A percentile compares a stretch with the other conserved stretches of the same genome.
Conservation (phyloP, 2,329 filamentous ascomycete genomes). For the Fusarium sp. region DNA sequence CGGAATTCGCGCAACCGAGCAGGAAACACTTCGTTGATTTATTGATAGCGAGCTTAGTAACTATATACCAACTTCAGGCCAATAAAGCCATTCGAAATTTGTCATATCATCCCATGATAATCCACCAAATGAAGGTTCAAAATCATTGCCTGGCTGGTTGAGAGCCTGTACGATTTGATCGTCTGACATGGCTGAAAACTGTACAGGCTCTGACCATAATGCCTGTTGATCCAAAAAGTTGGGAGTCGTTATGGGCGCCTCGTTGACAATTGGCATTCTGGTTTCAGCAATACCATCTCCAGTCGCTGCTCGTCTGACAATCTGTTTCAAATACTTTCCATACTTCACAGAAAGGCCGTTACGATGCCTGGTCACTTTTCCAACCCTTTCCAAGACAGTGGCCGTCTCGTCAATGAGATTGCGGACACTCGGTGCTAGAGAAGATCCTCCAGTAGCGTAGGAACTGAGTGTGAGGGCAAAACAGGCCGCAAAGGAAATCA, state of each 20-base stretch:
- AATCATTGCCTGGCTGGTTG: conserved; percentile 72
- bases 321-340: conserved; percentile 62
- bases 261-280: conserved; percentile 29
- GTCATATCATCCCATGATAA: conserved; percentile 72
- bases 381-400: conserved; percentile 77
- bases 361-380: conserved; percentile 74
- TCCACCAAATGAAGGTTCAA: conserved; percentile 69
- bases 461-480: conserved; percentile 77
- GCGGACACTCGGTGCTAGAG: conserved; percentile 73
- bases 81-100: conserved; percentile 71
- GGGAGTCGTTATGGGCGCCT: conserved; percentile 42
- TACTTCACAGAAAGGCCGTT: conserved; percentile 74
- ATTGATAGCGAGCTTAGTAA: not conserved
- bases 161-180: conserved; percentile 77
- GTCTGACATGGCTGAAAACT: conserved; percentile 79
- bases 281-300: conserved; percentile 36
- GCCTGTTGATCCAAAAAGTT: conserved; percentile 51
- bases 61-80: conserved; percentile 61
- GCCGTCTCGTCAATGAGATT: conserved; percentile 78
- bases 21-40: conserved; percentile 33
- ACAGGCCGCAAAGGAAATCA: conserved; percentile 83
- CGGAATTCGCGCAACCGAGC: conserved; percentile 19
- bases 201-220: conserved; percentile 67
- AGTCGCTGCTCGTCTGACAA: conserved; percentile 58
- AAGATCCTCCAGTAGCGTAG: conserved; percentile 69